phyloP scores from a whole-genome alignment of 192 early-diverging fungal genomes.

The Gigaspora rosea region DNA sequence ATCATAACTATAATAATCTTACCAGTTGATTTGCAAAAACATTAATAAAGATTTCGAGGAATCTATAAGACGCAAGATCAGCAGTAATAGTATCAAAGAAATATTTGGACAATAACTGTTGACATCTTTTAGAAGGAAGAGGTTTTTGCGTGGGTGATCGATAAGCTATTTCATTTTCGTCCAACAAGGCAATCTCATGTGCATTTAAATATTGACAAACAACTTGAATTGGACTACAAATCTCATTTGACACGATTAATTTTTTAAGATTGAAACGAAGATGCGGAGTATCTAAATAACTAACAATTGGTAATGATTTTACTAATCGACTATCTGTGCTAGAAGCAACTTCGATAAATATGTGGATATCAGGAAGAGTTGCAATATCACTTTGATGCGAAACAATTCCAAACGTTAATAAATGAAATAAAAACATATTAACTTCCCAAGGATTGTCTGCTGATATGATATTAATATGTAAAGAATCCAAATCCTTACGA shows the following conservation, averaged over 20 bases:
- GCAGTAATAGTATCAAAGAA: constrained; percentile 23
- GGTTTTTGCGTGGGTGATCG: not conserved
- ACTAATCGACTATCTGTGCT: constrained; percentile 23
- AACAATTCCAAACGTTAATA: constrained; percentile 25
- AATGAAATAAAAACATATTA: constrained; percentile 31
- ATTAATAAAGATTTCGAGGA: constrained; percentile 34
- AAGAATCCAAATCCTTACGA: constrained; percentile 4
- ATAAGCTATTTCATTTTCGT: constrained; percentile 9
- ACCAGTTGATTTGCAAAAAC: constrained; percentile 36
- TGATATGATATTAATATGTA: constrained; percentile 28
- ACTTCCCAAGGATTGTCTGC: constrained; percentile 20
- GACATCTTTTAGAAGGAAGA: not conserved
- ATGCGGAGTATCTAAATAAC: not conserved
- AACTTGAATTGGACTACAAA: constrained; percentile 27
- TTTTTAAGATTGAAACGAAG: constrained; percentile 27
- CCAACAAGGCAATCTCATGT: not conserved
- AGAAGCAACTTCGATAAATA: constrained; percentile 35
- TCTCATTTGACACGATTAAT: constrained; percentile 21
- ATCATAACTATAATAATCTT: not conserved
- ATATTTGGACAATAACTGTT: constrained; percentile 19
- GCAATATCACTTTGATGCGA: constrained; percentile 13
- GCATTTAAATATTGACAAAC: constrained; percentile 21
- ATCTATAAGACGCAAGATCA: constrained; percentile 25
- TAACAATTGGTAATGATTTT: constrained; percentile 17
- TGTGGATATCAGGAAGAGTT: not conserved